phyloP scores from a whole-genome alignment of 352 stramenopile species.

The Phytopythium vexans region DNA sequence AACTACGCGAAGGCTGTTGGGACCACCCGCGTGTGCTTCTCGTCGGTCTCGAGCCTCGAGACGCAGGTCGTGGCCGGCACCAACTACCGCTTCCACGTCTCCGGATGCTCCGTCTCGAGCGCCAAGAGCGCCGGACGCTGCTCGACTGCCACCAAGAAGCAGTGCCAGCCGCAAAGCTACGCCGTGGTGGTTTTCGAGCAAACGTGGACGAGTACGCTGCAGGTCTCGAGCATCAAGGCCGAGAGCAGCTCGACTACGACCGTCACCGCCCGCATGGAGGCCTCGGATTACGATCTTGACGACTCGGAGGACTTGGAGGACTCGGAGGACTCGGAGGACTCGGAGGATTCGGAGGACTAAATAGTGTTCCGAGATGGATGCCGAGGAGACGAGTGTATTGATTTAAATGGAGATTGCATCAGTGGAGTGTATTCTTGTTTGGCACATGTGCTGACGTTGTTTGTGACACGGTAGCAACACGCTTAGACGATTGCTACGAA shows the following conservation, averaged over 20 bases:
- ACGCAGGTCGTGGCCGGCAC: constrained; percentile 71
- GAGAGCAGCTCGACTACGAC: not conserved
- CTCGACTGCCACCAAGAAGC: constrained; percentile 14
- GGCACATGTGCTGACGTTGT: too few species aligned
- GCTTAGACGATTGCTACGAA: too few species aligned
- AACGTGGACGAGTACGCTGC: constrained; percentile 40
- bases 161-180: constrained; percentile 30
- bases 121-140: constrained; percentile 37
- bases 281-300: not conserved
- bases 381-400: too few species aligned
- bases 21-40: constrained; percentile 40
- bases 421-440: too few species aligned
- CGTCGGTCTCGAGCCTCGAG: constrained; percentile 30
- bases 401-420: too few species aligned
- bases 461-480: too few species aligned
- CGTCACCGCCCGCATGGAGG: too few species aligned
- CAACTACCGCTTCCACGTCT: constrained; percentile 73
- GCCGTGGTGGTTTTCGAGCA: constrained; percentile 56
- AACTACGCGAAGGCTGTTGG: constrained; percentile 23
- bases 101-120: constrained; percentile 36
- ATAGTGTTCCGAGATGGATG: too few species aligned
- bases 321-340: too few species aligned
- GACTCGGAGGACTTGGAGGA: not conserved
- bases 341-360: too few species aligned
- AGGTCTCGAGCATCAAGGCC: constrained; percentile 18